Evolutionary conservation across 495 filamentous ascomycete species (phyloP).

Genomic region (Lophiostoma macrostomum): DNA sequence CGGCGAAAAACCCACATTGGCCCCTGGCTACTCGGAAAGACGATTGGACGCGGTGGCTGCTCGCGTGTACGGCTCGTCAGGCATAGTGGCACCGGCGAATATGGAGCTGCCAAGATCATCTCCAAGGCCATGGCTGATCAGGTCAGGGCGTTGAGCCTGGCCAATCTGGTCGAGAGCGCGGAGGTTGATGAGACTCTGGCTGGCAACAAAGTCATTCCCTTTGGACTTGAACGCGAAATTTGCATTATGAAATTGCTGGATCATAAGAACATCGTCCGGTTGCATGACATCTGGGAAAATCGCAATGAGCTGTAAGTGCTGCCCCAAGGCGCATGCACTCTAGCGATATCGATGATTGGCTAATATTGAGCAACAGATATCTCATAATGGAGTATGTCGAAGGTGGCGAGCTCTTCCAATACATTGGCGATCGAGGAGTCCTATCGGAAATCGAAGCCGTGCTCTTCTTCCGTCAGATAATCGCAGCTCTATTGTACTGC

Average conservation of each 20-base stretch:
- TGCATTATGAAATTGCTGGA: constrained; percentile 94
- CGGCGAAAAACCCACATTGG: constrained; percentile 73
- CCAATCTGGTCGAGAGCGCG: constrained; percentile 53
- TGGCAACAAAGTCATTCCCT: constrained; percentile 64
- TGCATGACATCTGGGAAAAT: constrained; percentile 97
- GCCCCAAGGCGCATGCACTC: neutral
- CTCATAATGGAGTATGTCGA: constrained; percentile 95
- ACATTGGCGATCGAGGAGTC: constrained; percentile 64
- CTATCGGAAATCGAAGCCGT: constrained; percentile 77
- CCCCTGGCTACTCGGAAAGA: constrained; percentile 87
- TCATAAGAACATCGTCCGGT: constrained; percentile 84
- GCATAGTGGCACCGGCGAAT: constrained; percentile 68
- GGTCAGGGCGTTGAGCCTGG: constrained; percentile 72
- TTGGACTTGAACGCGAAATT: constrained; percentile 86
- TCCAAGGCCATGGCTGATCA: constrained; percentile 69
- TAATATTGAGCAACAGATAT: constrained; percentile 58
- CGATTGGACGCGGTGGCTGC: constrained; percentile 79
- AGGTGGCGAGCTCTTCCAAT: constrained; percentile 84
- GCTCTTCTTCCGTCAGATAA: constrained; percentile 85
- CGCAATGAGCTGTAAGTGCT: constrained; percentile 77
- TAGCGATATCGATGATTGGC: no score
- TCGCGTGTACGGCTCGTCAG: constrained; percentile 78
- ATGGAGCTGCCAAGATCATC: constrained; percentile 92
- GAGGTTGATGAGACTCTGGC: constrained; percentile 29
- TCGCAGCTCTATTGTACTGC: constrained; percentile 86